Evolutionary conservation across 139 green algal species (phyloP), one percentile per base, ranked within the genome.

Genomic region (Ulvella scutata): DNA sequence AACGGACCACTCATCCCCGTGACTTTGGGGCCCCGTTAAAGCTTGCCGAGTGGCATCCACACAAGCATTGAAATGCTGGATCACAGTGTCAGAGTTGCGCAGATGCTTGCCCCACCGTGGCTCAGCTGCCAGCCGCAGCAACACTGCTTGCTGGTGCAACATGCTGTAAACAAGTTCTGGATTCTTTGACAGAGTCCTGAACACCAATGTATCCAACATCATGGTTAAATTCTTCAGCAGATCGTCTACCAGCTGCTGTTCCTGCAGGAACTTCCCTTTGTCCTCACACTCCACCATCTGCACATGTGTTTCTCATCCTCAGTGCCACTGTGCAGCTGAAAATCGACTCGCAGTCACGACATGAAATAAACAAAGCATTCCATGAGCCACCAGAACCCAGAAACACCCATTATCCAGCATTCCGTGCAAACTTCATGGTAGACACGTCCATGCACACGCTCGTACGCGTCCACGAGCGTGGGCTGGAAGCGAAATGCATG

Each of bases 231-330:
- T 67, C 13, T 26, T n/a, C 9, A 67, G 51, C 31, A 67, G 33
- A 67, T 67, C 51, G n/a, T 67, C n/a, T 10, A 67, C n/a, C 51
- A 67, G 51, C 51, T 67, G 51, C n/a, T 26, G 51, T 26, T 67
- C 51, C 33, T 67, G 51, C 51, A 67, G 31, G 51, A 36, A 29
- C 9, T 9, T 29, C 13, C 17, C 6, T n/a, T 26, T n/a, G 20
- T 67, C 51, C 51, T 36, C 51, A 67, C 51, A 36, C 51, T 67
- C 51, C 51, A 67, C 51, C 31, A 67, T 67, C 51, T 67, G 51
- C 51, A 67, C 17, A 67, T 26, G 20, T 26, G 51, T 1, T 26
- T 20, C 0, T 59, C 17, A 1, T 17, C 21, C 17, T 59, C 40
- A 59, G 17, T 17, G 21, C 21, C 21, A 59, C 17, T 59, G 17